Evolutionary conservation across 2,329 filamentous ascomycete genomes (phyloP).

Genomic region (Helotiales sp.): DNA sequence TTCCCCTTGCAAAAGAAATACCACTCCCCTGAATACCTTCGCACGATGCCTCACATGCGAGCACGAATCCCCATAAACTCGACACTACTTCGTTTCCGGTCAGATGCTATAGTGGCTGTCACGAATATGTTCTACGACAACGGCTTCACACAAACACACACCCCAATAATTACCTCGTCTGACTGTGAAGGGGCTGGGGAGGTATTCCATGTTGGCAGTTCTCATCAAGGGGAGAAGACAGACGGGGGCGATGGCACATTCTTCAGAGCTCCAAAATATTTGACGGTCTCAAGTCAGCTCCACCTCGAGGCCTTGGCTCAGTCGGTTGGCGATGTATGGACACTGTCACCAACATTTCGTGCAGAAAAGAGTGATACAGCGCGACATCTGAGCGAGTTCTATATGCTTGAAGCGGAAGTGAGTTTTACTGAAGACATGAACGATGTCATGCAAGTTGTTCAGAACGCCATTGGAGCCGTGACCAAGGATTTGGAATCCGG

Average conservation of each 20-base stretch:
- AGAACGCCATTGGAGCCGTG: conserved; percentile 69
- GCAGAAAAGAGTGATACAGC: conserved; percentile 93
- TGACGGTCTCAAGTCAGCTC: conserved; percentile 92
- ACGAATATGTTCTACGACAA: conserved; percentile 73
- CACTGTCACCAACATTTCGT: conserved; percentile 88
- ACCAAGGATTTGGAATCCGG: conserved; percentile 35
- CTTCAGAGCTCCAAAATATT: conserved; percentile 86
- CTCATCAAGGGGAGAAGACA: conserved; percentile 19
- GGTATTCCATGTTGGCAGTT: conserved; percentile 68
- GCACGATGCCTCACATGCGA: conserved; percentile 84
- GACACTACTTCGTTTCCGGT: conserved; percentile 78
- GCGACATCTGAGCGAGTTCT: conserved; percentile 94
- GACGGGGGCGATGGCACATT: conserved; percentile 55
- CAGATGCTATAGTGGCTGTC: conserved; percentile 71
- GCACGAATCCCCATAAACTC: conserved; percentile 79
- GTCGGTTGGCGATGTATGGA: conserved; percentile 88
- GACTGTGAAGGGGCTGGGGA: conserved; percentile 97
- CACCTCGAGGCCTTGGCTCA: conserved; percentile 92
- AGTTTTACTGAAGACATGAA: conserved; percentile 72
- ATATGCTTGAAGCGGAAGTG: conserved; percentile 95
- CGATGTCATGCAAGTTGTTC: conserved; percentile 75
- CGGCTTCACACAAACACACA: conserved; percentile 80
- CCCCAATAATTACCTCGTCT: conserved; percentile 92
- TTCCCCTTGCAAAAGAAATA: conserved; percentile 97
- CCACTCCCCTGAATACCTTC: conserved; percentile 84